A percentile compares a stretch with the other conserved stretches of the same genome.
Conservation (phyloP, 148 eudicot genomes). For the Fagopyrum tataricum region DNA sequence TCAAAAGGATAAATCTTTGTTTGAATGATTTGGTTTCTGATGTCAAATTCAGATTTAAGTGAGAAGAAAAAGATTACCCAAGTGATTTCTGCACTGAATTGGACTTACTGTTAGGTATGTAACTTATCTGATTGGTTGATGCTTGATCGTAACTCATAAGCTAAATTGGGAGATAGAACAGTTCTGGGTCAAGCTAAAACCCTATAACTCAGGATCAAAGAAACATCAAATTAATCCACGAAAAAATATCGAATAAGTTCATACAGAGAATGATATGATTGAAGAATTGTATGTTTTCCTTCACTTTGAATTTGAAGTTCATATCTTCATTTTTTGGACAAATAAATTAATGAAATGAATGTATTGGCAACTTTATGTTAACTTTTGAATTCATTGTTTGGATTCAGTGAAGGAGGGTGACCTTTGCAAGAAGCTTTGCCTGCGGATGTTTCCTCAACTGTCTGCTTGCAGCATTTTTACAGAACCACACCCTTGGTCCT, state of each 20-base stretch:
- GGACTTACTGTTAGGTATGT: too few relatives aligned
- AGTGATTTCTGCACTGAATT: too few relatives aligned
- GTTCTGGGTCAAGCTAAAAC: background rate
- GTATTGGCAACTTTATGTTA: too few relatives aligned
- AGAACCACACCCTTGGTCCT: background rate
- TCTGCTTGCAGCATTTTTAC: slow-evolving; percentile 9
- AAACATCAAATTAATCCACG: too few relatives aligned
- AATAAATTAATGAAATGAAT: too few relatives aligned
- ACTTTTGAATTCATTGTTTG: slow-evolving; percentile 3
- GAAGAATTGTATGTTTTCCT: background rate
- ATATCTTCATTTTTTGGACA: background rate
- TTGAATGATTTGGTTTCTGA: background rate
- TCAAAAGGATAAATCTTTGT: background rate
- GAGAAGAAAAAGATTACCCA: too few relatives aligned
- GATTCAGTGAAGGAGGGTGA: slow-evolving; percentile 55
- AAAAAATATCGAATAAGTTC: too few relatives aligned
- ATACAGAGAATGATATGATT: background rate
- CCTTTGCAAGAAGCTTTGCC: slow-evolving; percentile 54
- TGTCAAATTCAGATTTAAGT: too few relatives aligned
- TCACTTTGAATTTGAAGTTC: too few relatives aligned
- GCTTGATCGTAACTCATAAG: background rate
- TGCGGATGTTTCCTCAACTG: slow-evolving; percentile 53
- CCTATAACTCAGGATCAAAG: background rate
- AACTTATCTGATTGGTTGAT: background rate
- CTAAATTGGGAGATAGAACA: too few relatives aligned